phyloP scores from a whole-genome alignment of 345 rosid species.

The Hibiscus trionum region DNA sequence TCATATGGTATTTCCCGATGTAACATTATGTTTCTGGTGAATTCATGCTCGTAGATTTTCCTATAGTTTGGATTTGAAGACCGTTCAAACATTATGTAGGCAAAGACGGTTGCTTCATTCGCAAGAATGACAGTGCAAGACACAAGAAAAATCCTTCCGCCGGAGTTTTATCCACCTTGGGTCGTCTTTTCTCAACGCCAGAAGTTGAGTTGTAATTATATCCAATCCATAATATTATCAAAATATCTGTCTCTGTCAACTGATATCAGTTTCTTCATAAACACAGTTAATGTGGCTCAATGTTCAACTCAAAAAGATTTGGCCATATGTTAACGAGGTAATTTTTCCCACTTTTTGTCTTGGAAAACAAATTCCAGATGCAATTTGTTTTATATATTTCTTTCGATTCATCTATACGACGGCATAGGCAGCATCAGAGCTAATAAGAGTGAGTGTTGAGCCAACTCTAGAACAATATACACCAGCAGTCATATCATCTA shows the following conservation, averaged over 20 bases:
- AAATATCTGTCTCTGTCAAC: not conserved
- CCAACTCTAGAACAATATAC: slow-evolving; percentile 79
- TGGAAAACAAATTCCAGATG: not conserved
- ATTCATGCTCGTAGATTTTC: not conserved
- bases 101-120: slow-evolving; percentile 64
- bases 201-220: slow-evolving; percentile 40
- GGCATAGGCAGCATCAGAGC: slow-evolving; percentile 80
- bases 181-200: slow-evolving; percentile 72
- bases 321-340: slow-evolving; percentile 80
- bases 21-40: not conserved
- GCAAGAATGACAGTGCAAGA: slow-evolving; percentile 85
- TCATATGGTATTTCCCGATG: slow-evolving; percentile 31
- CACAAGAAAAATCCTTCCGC: slow-evolving; percentile 66
- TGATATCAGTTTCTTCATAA: slow-evolving; percentile 17
- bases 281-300: slow-evolving; percentile 87
- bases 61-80: not conserved
- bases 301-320: slow-evolving; percentile 66
- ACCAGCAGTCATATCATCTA: slow-evolving; percentile 60
- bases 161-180: slow-evolving; percentile 71
- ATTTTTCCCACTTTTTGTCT: not conserved
- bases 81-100: slow-evolving; percentile 29
- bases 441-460: slow-evolving; percentile 65
- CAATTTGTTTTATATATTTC: not conserved
- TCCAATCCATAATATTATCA: not conserved
- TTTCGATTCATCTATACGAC: not conserved